Conservation (phyloP, 768 basidiomycete species). For the Phlebiopsis gigantea region DNA sequence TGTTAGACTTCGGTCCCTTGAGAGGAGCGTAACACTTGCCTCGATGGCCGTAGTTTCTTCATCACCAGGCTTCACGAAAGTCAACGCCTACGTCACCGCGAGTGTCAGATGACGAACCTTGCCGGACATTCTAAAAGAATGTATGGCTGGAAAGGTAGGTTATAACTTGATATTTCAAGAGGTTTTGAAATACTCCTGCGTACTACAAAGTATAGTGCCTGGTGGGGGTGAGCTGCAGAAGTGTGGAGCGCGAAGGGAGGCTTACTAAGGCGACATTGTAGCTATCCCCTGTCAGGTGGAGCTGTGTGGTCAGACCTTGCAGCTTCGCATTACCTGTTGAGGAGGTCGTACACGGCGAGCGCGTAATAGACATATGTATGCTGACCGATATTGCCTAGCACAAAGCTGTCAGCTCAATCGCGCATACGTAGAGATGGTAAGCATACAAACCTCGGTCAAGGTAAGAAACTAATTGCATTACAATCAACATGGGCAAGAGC, state of each 20-base stretch:
- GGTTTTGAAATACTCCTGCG: constrained; percentile 21
- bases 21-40: not conserved
- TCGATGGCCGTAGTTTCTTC: constrained; percentile 58
- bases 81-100: not conserved
- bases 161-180: no score
- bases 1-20: no score
- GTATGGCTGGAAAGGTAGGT: constrained; percentile 42
- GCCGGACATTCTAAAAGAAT: constrained; percentile 64
- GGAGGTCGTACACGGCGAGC: no score
- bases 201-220: constrained; percentile 68
- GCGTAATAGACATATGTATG: not conserved
- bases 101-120: constrained; percentile 38
- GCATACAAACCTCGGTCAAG: constrained; percentile 22
- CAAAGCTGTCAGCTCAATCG: not conserved
- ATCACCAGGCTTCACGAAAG: constrained; percentile 37
- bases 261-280: constrained; percentile 14
- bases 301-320: constrained; percentile 25
- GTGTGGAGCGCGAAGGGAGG: no score
- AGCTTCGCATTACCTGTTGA: constrained; percentile 21
- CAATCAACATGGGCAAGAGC: constrained; percentile 24
- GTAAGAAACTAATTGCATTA: constrained; percentile 27
- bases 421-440: not conserved
- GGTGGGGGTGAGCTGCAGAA: constrained; percentile 17
- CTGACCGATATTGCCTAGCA: not conserved
- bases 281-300: constrained; percentile 23